Evolutionary conservation across 768 basidiomycete species (phyloP).

Genomic region (Boletellus sp.): DNA sequence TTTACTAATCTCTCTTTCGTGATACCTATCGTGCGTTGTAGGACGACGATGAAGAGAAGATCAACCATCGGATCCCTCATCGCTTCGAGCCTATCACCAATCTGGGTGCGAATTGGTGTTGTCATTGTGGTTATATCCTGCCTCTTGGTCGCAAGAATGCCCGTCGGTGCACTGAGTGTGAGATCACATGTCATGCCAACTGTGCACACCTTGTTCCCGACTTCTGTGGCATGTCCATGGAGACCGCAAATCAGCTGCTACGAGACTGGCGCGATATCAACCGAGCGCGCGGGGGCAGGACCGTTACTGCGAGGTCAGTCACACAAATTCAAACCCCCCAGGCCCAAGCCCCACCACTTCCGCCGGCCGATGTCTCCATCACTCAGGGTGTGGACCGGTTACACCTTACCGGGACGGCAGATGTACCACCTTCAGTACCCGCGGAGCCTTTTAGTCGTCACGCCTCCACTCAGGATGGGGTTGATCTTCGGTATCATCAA

Average conservation of each 20-base stretch:
- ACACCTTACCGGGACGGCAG: slow-evolving; percentile 40
- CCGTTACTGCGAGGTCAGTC: slow-evolving; percentile 35
- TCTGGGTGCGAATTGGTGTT: slow-evolving; percentile 98
- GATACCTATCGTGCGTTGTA: slow-evolving; percentile 27
- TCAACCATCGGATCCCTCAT: slow-evolving; percentile 98
- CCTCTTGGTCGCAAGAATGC: slow-evolving; percentile 97
- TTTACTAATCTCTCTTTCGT: background rate
- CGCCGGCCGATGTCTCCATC: slow-evolving; percentile 32
- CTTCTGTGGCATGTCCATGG: slow-evolving; percentile 99
- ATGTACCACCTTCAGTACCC: slow-evolving; percentile 28
- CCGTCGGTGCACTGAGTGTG: slow-evolving; percentile 92
- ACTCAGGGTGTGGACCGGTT: slow-evolving; percentile 42
- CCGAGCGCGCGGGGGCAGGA: slow-evolving; percentile 51
- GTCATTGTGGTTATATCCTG: slow-evolving; percentile 98
- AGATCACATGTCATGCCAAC: slow-evolving; percentile 94
- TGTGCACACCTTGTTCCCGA: slow-evolving; percentile 98
- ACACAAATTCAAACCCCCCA: slow-evolving; percentile 31
- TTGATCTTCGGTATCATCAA: slow-evolving; percentile 40
- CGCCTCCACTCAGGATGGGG: slow-evolving; percentile 34
- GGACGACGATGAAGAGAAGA: slow-evolving; percentile 97
- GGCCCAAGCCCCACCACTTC: slow-evolving; percentile 30
- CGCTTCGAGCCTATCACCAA: slow-evolving; percentile 96
- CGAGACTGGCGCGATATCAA: slow-evolving; percentile 92
- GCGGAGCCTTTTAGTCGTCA: slow-evolving; percentile 23
- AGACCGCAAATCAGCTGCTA: slow-evolving; percentile 91